Percentiles rank a stretch among this genome's conserved stretches.
phyloP scores from a whole-genome alignment of 2,329 filamentous ascomycete species.

The Didymella sp. region DNA sequence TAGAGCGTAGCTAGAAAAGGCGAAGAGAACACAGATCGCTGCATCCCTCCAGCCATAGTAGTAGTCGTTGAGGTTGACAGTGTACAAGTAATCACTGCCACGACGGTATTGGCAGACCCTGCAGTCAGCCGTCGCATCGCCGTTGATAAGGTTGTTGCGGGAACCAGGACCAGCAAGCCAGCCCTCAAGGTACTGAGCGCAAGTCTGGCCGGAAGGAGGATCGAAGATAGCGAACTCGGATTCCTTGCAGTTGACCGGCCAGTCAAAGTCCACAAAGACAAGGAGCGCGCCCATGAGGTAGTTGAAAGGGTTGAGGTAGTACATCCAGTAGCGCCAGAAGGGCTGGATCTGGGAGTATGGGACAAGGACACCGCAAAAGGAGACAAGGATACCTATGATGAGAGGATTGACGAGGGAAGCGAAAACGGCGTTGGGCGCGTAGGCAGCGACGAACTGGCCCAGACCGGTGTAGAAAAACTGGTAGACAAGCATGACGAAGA shows the following conservation, averaged over 20 bases:
- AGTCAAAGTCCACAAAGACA: slow-evolving; percentile 52
- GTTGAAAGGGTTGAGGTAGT: slow-evolving; percentile 53
- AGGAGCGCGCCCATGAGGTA: slow-evolving; percentile 53
- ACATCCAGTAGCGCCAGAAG: slow-evolving; percentile 68
- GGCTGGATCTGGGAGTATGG: slow-evolving; percentile 66
- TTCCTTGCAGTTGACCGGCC: slow-evolving; percentile 48
- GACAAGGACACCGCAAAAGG: slow-evolving; percentile 65
- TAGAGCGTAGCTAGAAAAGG: slow-evolving; percentile 60
- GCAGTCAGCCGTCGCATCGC: slow-evolving; percentile 63
- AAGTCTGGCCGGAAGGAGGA: slow-evolving; percentile 61
- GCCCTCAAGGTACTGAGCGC: slow-evolving; percentile 62
- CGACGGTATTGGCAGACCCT: slow-evolving; percentile 66
- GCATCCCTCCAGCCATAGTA: slow-evolving; percentile 72
- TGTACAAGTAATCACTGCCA: slow-evolving; percentile 66
- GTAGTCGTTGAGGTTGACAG: slow-evolving; percentile 66
- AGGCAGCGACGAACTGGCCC: slow-evolving; percentile 63
- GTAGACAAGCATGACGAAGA: slow-evolving; percentile 63
- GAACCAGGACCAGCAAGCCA: slow-evolving; percentile 60
- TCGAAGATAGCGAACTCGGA: slow-evolving; percentile 54
- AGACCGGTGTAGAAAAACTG: slow-evolving; percentile 57
- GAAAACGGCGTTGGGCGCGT: slow-evolving; percentile 53
- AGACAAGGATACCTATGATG: slow-evolving; percentile 29
- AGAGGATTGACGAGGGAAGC: slow-evolving; percentile 61
- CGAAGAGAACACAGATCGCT: slow-evolving; percentile 65
- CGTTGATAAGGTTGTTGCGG: slow-evolving; percentile 54